Conservation (phyloP, 306 rosid species). For the Rosa multiflora region DNA sequence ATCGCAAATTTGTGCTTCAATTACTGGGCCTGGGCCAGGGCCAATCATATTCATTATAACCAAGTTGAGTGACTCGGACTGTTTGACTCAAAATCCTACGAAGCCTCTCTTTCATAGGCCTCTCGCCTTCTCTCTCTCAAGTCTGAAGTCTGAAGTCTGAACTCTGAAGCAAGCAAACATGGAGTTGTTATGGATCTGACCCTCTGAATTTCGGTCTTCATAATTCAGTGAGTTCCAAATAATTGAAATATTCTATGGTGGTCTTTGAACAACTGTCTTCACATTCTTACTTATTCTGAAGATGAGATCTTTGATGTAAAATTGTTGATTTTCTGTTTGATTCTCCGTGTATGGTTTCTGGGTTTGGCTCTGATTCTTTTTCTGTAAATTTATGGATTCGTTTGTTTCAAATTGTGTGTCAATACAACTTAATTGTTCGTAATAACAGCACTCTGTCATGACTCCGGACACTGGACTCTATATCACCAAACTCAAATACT, state of each 20-base stretch:
- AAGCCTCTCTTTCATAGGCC: background rate
- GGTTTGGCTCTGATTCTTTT: background rate
- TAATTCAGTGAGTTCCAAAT: slow-evolving; percentile 5
- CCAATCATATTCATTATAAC: too few species aligned
- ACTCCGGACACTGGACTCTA: background rate
- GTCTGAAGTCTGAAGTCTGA: too few species aligned
- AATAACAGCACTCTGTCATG: too few species aligned
- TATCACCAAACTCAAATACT: background rate
- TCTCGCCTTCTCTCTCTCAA: background rate
- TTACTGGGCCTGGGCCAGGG: too few species aligned
- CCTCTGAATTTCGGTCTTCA: background rate
- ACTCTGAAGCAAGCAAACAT: background rate
- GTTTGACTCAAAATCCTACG: background rate
- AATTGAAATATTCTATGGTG: background rate
- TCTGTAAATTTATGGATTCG: background rate
- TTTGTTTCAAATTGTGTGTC: background rate
- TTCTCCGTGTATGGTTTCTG: background rate
- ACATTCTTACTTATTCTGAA: background rate
- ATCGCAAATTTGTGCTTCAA: too few species aligned
- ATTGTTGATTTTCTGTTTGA: background rate
- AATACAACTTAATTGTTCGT: background rate
- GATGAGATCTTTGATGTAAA: background rate
- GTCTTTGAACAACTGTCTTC: background rate
- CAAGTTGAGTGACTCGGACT: too few species aligned
- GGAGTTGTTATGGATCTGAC: slow-evolving; percentile 4